Conservation (phyloP, 805 yeast genomes). For the Barnettozyma botsteinii region DNA sequence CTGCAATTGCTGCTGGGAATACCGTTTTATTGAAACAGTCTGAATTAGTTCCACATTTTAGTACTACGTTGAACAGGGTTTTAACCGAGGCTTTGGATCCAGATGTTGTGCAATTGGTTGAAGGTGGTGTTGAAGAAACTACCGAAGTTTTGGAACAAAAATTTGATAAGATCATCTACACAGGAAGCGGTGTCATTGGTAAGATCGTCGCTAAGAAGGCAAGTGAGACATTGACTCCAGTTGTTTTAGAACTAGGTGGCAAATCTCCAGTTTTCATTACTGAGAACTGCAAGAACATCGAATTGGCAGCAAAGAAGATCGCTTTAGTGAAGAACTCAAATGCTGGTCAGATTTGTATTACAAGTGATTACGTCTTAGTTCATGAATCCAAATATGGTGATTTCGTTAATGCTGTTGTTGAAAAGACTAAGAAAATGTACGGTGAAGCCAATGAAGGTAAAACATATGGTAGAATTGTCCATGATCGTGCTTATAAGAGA, state of each 20-base stretch:
- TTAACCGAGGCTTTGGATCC: conserved; percentile 49
- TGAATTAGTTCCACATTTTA: conserved; percentile 65
- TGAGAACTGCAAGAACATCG: conserved; percentile 39
- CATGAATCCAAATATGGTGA: conserved; percentile 51
- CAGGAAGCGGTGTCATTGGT: conserved; percentile 79
- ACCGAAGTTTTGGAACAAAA: conserved; percentile 50
- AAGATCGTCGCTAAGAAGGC: conserved; percentile 73
- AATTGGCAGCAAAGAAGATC: conserved; percentile 52
- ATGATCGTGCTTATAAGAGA: conserved; percentile 46
- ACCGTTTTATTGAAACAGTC: conserved; percentile 43
- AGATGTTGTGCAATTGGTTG: conserved; percentile 54
- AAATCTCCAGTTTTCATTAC: conserved; percentile 81
- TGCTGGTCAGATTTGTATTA: conserved; percentile 88
- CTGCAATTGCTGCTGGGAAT: conserved; percentile 86
- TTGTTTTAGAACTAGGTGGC: conserved; percentile 82
- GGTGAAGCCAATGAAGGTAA: conserved; percentile 30
- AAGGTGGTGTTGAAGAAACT: conserved; percentile 69
- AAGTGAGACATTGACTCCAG: conserved; percentile 79
- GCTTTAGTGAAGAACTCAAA: conserved; percentile 75
- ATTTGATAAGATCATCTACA: conserved; percentile 79
- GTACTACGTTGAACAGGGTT: conserved; percentile 50
- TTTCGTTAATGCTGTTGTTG: conserved; percentile 38
- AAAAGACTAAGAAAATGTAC: conserved; percentile 41
- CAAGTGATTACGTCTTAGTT: conserved; percentile 78
- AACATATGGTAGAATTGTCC: conserved; percentile 51